Base-by-base conservation (phyloP, 2,329 filamentous ascomycete species). In the Amauroascus niger region DNA sequence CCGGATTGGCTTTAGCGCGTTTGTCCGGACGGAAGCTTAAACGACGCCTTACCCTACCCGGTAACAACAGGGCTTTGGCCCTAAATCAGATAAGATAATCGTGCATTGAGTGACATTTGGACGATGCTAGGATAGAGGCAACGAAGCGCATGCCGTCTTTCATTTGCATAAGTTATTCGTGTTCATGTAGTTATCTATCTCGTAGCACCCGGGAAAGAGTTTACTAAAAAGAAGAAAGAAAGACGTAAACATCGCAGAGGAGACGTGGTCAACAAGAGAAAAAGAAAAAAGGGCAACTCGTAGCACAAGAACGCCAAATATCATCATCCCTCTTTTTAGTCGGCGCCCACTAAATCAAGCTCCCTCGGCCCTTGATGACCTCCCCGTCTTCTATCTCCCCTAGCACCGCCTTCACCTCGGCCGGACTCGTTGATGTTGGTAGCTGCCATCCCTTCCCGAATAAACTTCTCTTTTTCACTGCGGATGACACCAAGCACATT, bases 401-500 rank as follows among this genome's bases (percentile, higher is more conserved):
- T 61, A 62, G 41, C 62, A 62, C 28, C 53, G 59, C 60, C 53
- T 65, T 67, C 57, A 64, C 67, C 53, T 1, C 50, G 28, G 61
- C 65, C 48, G 60, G 41, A 26, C 22, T 52, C 46, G 33, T 47
- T 67, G 43, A 57, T 69, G 82, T 82, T 60, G 78, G 71, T 73
- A 88, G 88, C 61, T 84, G 84, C 76, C 49, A 67, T 61, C n/a
- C 67, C 63, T 54, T 94, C 88, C 52, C 81, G 75, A 63, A 86
- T 79, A 61, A 86, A 90, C 64, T 87, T 84, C 72, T 84, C 78
- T 77, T 94, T 85, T 76, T 95, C 88, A 67, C 81, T 77, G 65
- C 84, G 81, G 61, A 97, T 80, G 44, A 93, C 87, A 53, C 77
- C 76, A 62, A 94, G 76, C 16, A 98, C 89, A 61, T 81, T 82